Base-by-base conservation (phyloP, 2,329 filamentous ascomycete genomes). In the Cryphonectria carpinicola region DNA sequence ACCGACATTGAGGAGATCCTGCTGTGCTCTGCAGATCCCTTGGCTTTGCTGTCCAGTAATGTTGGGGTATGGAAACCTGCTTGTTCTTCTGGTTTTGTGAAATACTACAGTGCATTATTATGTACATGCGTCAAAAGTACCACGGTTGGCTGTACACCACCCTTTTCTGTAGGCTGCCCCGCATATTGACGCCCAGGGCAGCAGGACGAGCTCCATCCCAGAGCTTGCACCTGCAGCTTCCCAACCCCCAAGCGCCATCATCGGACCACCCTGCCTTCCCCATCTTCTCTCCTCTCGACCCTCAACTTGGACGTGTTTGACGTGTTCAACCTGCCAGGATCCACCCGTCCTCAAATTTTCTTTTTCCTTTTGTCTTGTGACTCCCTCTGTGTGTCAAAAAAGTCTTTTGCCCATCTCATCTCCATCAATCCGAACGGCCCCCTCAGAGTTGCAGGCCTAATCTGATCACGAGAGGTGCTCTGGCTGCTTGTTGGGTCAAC, bases 171-270 rank as follows among this genome's bases (percentile, higher is more conserved):
- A 49, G 4, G 22, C 13, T 32, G 61, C 61, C 41, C 37, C 37
- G 61, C 61, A 43, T n/a, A 46, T 61, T 35, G 35, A n/a, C 39
- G 22, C 35, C 35, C 60, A n/a, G 60, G 60, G 60, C 37, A 64
- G 25, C 41, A 32, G 19, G 28, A 4, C 46, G 43, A 65, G 62
- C 62, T 49, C 62, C 62, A 49, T 65, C 41, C 32, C 43, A 17
- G n/a, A 49, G 62, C 62, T 28, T 65, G 43, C 62, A 28, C 43
- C 41, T 65, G 62, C 62, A 65, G 39, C 61, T 46, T 17, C 41
- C 62, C 62, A 65, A 52, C 62, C 43, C 19, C 62, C 43, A 28
- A n/a, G 25, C 35, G 17, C 62, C 61, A 39, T 60, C 62, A 49
- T 49, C 39, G 41, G 14, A 65, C 62, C 39, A 65, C 62, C 14